Evolutionary conservation across 2,329 filamentous ascomycete genomes (phyloP), one percentile per base, ranked within the genome.

Genomic region (Alternaria hordeiaustralica): DNA sequence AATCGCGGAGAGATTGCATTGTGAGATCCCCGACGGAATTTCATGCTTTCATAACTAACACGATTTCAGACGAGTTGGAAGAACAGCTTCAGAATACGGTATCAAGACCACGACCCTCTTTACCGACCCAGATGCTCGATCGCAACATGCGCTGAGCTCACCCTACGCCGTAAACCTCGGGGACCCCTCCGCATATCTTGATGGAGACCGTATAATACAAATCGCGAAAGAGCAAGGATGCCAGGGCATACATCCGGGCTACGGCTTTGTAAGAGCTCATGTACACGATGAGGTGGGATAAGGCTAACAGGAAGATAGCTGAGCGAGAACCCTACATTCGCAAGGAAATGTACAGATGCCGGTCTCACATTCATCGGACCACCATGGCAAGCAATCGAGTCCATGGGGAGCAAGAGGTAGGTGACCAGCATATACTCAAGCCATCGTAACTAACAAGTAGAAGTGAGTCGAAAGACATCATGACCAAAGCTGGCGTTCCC

Each of bases 1-100:
- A 99, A 99, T 79, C 90, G 96, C 72, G 96, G 96, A 73, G 96
- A 99, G 82, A 99, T 99, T 73, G 96, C 96, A 54, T 86, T 99
- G 78, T 87, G 78, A 68, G 83, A 20, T 33, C 12, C 9, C 21
- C 36, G 30, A 11, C 9, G n/a, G 30, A 11, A 43, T 8, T 11
- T 9, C 11, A 9, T 7, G 11, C 10, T 12, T 12, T 30, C 28
- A 30, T 13, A 13, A 21, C 51, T 68, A 43, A 63, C 21, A 28
- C n/a, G n/a, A 13, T 46, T 8, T 12, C 44, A 87, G 85, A 66
- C 92, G 96, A 71, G 96, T 99, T 70, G 92, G 94, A 70, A 89
- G 90, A 70, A 99, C 96, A 21, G 96, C 96, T 33, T 87, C 92
- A 55, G 89, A 91, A 67, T 91, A 97, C 77, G 95, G 96, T 61